Evolutionary conservation across 768 basidiomycete genomes (phyloP).

Genomic region (Flagelloscypha sp.): DNA sequence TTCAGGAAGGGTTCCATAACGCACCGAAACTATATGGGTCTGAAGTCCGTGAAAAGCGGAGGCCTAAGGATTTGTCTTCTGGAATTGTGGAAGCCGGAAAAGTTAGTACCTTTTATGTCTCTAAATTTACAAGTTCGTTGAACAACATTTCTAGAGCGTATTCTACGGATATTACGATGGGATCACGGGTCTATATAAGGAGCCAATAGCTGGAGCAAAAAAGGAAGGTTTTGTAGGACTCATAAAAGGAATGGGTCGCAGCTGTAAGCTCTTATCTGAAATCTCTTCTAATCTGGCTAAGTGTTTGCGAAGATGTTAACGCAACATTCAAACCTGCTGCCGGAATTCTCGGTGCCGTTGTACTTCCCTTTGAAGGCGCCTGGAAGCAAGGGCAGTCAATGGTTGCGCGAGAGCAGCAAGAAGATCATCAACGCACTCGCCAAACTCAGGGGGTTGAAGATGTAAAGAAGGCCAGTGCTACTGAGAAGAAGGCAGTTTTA

Average conservation of each 20-base stretch:
- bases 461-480: constrained; percentile 23
- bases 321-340: constrained; percentile 24
- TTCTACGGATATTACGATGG: constrained; percentile 29
- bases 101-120: constrained; percentile 7
- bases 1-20: constrained; percentile 40
- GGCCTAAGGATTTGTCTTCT: constrained; percentile 21
- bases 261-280: constrained; percentile 18
- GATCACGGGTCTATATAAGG: constrained; percentile 25
- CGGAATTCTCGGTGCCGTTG: constrained; percentile 19
- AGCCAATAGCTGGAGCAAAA: constrained; percentile 25
- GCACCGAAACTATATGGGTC: constrained; percentile 32
- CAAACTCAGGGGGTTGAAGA: constrained; percentile 32
- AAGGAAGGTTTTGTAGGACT: constrained; percentile 27
- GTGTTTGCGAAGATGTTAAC: constrained; percentile 18
- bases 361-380: constrained; percentile 24
- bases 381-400: constrained; percentile 28
- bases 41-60: constrained; percentile 17
- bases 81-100: constrained; percentile 30
- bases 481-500: constrained; percentile 25
- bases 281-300: background rate
- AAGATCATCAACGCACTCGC: constrained; percentile 26
- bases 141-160: constrained; percentile 18
- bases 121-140: no score
- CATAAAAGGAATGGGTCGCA: constrained; percentile 27
- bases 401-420: constrained; percentile 22